phyloP scores from a whole-genome alignment of 176 grass and related monocot genomes.

The Aegilops longissima region DNA sequence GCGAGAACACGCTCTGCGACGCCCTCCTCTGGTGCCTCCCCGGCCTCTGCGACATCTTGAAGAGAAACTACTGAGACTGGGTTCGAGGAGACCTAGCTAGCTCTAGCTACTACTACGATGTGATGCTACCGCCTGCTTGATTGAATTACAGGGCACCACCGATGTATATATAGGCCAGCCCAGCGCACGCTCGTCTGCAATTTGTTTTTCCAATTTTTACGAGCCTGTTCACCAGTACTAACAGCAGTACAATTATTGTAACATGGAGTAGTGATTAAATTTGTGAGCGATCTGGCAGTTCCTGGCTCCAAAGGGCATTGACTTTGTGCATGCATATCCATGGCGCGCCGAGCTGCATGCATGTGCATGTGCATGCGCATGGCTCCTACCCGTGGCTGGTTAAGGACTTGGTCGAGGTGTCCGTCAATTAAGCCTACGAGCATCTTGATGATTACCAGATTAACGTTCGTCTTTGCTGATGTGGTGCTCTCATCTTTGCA shows the following conservation, averaged over 20 bases:
- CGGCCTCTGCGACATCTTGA: slow-evolving; percentile 59
- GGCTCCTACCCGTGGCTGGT: not conserved
- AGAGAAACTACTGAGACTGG: not conserved
- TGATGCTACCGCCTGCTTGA: not conserved
- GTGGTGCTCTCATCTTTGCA: slow-evolving; percentile 13
- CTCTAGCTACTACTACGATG: not conserved
- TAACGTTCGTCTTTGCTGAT: not conserved
- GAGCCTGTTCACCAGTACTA: not conserved
- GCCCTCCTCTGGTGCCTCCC: slow-evolving; percentile 85
- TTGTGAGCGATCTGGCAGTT: slow-evolving; percentile 12
- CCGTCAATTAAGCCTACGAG: not conserved
- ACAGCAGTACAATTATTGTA: not conserved
- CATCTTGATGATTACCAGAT: not conserved
- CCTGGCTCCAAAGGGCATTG: slow-evolving; percentile 32
- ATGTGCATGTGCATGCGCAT: slow-evolving; percentile 16
- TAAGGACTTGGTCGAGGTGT: not conserved
- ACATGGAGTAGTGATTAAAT: not conserved
- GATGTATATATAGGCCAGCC: slow-evolving; percentile 37
- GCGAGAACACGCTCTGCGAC: slow-evolving; percentile 75
- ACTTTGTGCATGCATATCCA: slow-evolving; percentile 31
- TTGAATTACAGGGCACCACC: not conserved
- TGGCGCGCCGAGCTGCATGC: slow-evolving; percentile 21
- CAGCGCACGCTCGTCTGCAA: not conserved
- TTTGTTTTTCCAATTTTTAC: not conserved
- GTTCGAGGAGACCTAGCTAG: not conserved